Evolutionary conservation across 2,329 filamentous ascomycete genomes (phyloP).

Genomic region (Phaeosphaeria sp.): DNA sequence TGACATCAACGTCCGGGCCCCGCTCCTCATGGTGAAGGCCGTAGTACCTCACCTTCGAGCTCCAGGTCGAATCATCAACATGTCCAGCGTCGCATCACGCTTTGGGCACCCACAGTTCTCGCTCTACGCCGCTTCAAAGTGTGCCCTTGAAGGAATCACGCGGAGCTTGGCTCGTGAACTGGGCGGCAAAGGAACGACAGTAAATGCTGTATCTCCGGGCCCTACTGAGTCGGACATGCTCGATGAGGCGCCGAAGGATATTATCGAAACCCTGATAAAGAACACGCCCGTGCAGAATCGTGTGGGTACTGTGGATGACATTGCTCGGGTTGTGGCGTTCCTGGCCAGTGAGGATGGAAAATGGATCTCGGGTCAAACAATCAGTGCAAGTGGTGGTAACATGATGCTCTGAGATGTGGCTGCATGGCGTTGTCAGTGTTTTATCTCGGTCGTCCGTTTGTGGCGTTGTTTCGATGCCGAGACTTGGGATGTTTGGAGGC

Average conservation of each 20-base stretch:
- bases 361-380: constrained; percentile 59
- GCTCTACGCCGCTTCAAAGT: constrained; percentile 65
- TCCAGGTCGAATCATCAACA: constrained; percentile 64
- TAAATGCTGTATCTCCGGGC: constrained; percentile 67
- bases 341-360: constrained; percentile 57
- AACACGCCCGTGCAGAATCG: constrained; percentile 61
- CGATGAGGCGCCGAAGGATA: constrained; percentile 57
- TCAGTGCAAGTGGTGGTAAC: constrained; percentile 62
- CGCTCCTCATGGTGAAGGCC: constrained; percentile 62
- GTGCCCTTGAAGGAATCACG: constrained; percentile 67
- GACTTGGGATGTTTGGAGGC: constrained; percentile 38
- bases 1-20: constrained; percentile 64
- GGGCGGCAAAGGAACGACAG: constrained; percentile 63
- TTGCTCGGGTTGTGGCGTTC: constrained; percentile 64
- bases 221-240: constrained; percentile 67
- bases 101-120: constrained; percentile 54
- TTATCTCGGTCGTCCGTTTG: constrained; percentile 8
- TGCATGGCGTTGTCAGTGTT: constrained; percentile 4
- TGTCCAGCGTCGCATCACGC: constrained; percentile 62
- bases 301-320: constrained; percentile 60
- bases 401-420: constrained; percentile 29
- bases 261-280: constrained; percentile 59
- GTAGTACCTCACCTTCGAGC: constrained; percentile 59
- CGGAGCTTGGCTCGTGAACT: constrained; percentile 66
- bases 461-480: constrained; percentile 27